phyloP scores from a whole-genome alignment of 139 green algal genomes.

The Zygnema circumcarinatum region DNA sequence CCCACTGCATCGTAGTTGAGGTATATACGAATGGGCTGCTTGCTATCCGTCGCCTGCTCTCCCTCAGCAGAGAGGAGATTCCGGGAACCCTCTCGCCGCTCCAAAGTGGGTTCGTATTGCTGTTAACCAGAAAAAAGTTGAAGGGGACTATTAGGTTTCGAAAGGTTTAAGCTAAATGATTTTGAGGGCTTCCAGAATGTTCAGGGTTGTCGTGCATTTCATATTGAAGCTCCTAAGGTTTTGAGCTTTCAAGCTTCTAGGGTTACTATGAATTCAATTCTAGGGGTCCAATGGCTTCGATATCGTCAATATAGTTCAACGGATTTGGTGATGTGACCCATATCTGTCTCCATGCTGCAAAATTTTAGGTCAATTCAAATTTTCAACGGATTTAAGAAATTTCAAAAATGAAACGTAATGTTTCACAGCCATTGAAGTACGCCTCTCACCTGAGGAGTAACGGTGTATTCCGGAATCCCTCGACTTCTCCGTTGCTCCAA shows the following conservation, averaged over 20 bases:
- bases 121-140: background rate
- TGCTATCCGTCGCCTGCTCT: background rate
- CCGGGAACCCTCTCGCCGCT: background rate
- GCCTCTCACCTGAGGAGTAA: constrained; percentile 17
- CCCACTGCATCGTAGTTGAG: constrained; percentile 20
- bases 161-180: background rate
- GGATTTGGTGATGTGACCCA: no score
- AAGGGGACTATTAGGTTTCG: background rate
- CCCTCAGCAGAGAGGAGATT: background rate
- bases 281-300: no score
- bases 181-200: background rate
- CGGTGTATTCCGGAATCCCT: constrained; percentile 22
- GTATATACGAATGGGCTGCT: constrained; percentile 30
- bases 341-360: no score
- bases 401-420: no score
- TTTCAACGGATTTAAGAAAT: no score
- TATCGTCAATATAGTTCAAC: no score
- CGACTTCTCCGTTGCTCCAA: constrained; percentile 20
- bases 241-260: no score
- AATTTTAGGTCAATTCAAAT: no score
- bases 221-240: no score
- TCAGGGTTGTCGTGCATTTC: no score
- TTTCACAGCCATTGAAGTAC: no score
- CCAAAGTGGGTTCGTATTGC: constrained; percentile 12
- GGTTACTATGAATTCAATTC: no score